phyloP scores from a whole-genome alignment of 202 grass and related monocot genomes.

The Zoysia matrella region DNA sequence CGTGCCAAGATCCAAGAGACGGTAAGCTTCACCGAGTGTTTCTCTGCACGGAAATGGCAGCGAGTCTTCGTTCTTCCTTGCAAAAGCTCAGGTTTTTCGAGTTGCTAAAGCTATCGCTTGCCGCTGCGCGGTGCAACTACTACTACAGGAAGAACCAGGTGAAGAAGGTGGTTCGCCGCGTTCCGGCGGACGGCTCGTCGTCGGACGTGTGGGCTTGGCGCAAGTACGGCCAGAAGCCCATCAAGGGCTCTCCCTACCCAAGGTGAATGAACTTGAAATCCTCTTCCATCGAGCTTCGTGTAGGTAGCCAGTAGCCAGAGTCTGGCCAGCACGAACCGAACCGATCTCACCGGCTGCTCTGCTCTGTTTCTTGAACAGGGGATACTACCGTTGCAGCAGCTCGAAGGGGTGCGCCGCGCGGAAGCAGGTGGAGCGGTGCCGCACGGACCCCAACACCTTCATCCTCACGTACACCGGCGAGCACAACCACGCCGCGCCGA shows the following conservation, averaged over 20 bases:
- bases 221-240: too few species aligned
- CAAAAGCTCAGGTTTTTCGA: not conserved
- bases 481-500: conserved; percentile 49
- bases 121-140: not conserved
- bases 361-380: conserved; percentile 41
- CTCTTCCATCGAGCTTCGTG: not conserved
- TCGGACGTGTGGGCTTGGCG: too few species aligned
- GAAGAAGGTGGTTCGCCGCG: conserved; percentile 89
- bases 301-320: not conserved
- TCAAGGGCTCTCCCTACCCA: conserved; percentile 59
- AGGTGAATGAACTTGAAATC: conserved; percentile 41
- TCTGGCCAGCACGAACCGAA: not conserved
- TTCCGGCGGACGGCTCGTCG: conserved; percentile 26
- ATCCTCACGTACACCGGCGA: too few species aligned
- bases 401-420: conserved; percentile 81
- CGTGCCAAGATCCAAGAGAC: conserved; percentile 33
- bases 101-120: not conserved
- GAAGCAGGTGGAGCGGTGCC: conserved; percentile 93
- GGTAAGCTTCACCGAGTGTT: not conserved
- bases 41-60: not conserved
- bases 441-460: conserved; percentile 56
- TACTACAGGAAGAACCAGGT: conserved; percentile 80
- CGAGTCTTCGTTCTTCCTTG: too few species aligned
- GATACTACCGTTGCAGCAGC: conserved; percentile 47
- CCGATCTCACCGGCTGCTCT: not conserved